Evolutionary conservation across 176 grass and related monocot species (phyloP).

Genomic region (Juncus inflexus): DNA sequence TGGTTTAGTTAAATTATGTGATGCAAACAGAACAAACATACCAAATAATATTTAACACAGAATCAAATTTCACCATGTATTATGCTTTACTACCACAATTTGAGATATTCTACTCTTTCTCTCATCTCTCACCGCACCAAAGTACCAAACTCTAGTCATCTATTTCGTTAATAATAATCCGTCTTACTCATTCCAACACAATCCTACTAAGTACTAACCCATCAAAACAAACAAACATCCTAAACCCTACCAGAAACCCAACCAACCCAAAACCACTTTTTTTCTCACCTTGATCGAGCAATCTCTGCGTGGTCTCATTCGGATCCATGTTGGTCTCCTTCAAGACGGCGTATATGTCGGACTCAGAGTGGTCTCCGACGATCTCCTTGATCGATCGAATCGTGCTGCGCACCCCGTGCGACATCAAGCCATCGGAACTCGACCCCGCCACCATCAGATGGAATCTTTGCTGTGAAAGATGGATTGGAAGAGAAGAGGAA

Average conservation of each 20-base stretch:
- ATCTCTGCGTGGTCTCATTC: slow-evolving; percentile 81
- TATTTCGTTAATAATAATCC: neutral
- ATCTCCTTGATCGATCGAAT: slow-evolving; percentile 90
- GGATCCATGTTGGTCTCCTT: slow-evolving; percentile 93
- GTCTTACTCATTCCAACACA: slow-evolving; percentile 17
- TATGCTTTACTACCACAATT: neutral
- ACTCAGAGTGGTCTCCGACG: slow-evolving; percentile 79
- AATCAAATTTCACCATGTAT: neutral
- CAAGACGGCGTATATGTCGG: slow-evolving; percentile 59
- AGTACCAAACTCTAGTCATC: neutral
- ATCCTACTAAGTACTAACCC: slow-evolving; percentile 13
- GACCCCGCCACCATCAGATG: slow-evolving; percentile 22
- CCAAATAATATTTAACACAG: neutral
- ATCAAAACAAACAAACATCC: slow-evolving; percentile 15
- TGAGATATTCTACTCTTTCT: neutral
- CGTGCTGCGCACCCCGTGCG: slow-evolving; percentile 39
- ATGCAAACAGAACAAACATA: neutral
- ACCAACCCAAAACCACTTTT: neutral
- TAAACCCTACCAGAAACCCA: neutral
- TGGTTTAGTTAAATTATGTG: neutral
- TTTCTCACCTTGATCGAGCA: slow-evolving; percentile 70
- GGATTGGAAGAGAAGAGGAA: neutral
- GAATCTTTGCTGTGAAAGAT: neutral
- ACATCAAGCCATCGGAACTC: slow-evolving; percentile 23
- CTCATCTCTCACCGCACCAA: neutral